Evolutionary conservation across 2,329 filamentous ascomycete genomes (phyloP), one percentile per base, ranked within the genome.

Genomic region (Graphium sp.): DNA sequence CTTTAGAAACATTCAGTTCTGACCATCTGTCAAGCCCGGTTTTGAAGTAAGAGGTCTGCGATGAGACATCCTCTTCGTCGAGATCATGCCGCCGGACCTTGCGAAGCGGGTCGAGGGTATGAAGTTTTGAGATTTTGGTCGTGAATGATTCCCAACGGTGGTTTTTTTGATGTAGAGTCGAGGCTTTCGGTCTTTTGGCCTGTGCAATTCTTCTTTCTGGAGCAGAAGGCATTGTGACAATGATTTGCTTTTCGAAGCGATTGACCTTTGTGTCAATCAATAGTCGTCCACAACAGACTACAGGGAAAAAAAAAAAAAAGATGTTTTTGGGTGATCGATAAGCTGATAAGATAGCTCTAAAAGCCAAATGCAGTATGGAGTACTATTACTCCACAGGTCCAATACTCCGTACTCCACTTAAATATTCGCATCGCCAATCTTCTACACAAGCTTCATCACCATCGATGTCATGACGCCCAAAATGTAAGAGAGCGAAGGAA

Each of bases 141-240:
- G 77, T 81, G 55, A 95, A 95, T 36, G 81, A 77, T 55, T 94
- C 79, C 70, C 83, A 95, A 48, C 81, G 69, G 55, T 94, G 82
- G 29, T 82, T 78, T 46, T 82, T 85, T 36, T 76, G 74, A 40
- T 84, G 80, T 28, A 63, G 60, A 16, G 82, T 91, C 38, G 66
- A 65, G 35, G 66, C 65, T 47, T 79, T 83, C 37, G 64, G 64
- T 55, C 77, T 81, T 40, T 63, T 66, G 50, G 67, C 64, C 62
- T 79, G 78, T 43, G 63, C 56, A 45, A 80, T 76, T 46, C 71
- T 68, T 39, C 74, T 73, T 33, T 74, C 72, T 22, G 63, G 63
- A 43, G 66, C 66, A 41, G 62, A 56, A 41, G 66, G 62, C 70
- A 75, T 75, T 35, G 52, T 64, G 56, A 45, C 48, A 45, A 44